A percentile compares a stretch with the other conserved stretches of the same genome.
Conservation (phyloP, 2,329 filamentous ascomycete genomes). For the Ophiosphaerella narmari region DNA sequence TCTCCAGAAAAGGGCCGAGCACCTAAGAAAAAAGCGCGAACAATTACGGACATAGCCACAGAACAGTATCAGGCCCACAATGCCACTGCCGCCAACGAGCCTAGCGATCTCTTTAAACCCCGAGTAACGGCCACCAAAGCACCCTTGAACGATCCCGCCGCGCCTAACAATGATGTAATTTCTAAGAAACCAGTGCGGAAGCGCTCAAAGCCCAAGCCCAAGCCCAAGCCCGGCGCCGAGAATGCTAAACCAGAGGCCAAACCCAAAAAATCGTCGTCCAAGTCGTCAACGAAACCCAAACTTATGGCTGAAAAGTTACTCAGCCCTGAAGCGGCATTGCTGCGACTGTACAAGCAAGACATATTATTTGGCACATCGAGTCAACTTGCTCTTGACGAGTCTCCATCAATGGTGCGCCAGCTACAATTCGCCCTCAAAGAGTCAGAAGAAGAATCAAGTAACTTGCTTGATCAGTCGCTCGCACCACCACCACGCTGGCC, state of each 20-base stretch:
- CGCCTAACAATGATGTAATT: slow-evolving; percentile 5
- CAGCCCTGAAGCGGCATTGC: slow-evolving; percentile 39
- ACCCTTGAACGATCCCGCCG: slow-evolving; percentile 31
- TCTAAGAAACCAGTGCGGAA: slow-evolving; percentile 26
- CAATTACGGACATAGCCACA: slow-evolving; percentile 46
- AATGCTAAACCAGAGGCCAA: slow-evolving; percentile 20
- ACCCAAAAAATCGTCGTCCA: slow-evolving; percentile 29
- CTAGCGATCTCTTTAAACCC: slow-evolving; percentile 32
- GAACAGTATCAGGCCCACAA: slow-evolving; percentile 35
- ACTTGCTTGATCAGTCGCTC: neutral
- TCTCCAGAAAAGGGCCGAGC: slow-evolving; percentile 41
- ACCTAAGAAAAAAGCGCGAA: slow-evolving; percentile 46
- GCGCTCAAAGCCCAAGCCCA: slow-evolving; percentile 25
- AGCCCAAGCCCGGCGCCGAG: slow-evolving; percentile 22
- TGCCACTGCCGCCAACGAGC: slow-evolving; percentile 4
- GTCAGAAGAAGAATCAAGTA: slow-evolving; percentile 33
- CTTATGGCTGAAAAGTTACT: slow-evolving; percentile 41
- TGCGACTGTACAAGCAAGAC: slow-evolving; percentile 37
- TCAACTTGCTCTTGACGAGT: slow-evolving; percentile 46
- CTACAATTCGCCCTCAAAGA: slow-evolving; percentile 42
- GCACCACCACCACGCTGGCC: slow-evolving; percentile 18
- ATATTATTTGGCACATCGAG: slow-evolving; percentile 49
- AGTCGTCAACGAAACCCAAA: slow-evolving; percentile 33
- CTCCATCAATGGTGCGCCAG: slow-evolving; percentile 41
- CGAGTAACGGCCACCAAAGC: slow-evolving; percentile 24